A percentile compares a stretch with the other conserved stretches of the same genome.
These are phyloP conservation scores for Zygosaccharomyces siamensis DNA, from an alignment of 805 yeast genomes.

Conservation along the genomic window DNA sequence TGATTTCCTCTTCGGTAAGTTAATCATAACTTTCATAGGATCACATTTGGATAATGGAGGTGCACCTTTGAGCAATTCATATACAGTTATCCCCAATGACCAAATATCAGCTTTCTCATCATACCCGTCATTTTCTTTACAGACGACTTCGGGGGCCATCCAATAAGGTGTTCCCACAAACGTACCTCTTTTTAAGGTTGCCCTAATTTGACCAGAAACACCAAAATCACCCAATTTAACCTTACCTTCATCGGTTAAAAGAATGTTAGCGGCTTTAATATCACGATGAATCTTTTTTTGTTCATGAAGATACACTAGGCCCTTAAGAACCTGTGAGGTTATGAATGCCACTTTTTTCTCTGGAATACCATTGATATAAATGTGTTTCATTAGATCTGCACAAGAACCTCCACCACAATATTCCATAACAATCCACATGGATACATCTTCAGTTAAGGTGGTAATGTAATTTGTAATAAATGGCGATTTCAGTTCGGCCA, in stretches of 20 bases:
- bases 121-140: slow-evolving; percentile 50
- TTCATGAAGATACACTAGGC: slow-evolving; percentile 70
- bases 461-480: slow-evolving; percentile 63
- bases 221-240: slow-evolving; percentile 92
- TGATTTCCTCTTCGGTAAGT: slow-evolving; percentile 36
- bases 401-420: slow-evolving; percentile 95
- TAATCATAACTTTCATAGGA: slow-evolving; percentile 68
- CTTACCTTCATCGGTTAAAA: slow-evolving; percentile 61
- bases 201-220: slow-evolving; percentile 75
- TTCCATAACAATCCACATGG: slow-evolving; percentile 91
- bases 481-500: slow-evolving; percentile 60
- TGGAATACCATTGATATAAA: slow-evolving; percentile 31
- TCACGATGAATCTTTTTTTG: slow-evolving; percentile 83
- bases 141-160: slow-evolving; percentile 99
- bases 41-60: slow-evolving; percentile 75
- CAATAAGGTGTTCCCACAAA: slow-evolving; percentile 95
- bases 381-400: slow-evolving; percentile 58
- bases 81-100: slow-evolving; percentile 91
- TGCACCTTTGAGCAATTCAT: slow-evolving; percentile 74
- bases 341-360: slow-evolving; percentile 54
- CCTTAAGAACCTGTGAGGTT: slow-evolving; percentile 57
- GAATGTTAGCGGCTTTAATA: slow-evolving; percentile 82
- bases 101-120: slow-evolving; percentile 88
- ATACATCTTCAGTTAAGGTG: slow-evolving; percentile 58
- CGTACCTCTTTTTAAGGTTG: slow-evolving; percentile 63